Conservation (phyloP, 768 basidiomycete species). For the Kwoniella dendrophila region DNA sequence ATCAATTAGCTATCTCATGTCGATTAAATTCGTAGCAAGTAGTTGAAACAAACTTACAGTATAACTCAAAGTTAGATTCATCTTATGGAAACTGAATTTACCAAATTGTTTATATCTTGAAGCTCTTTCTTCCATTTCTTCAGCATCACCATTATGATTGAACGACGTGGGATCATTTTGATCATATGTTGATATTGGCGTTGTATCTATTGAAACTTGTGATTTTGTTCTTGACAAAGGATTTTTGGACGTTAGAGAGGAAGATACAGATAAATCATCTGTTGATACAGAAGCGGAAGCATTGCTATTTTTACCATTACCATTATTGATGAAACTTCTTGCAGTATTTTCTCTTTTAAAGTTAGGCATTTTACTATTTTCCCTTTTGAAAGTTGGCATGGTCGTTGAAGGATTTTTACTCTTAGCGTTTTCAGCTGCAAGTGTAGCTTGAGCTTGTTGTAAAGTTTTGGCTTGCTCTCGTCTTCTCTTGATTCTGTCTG, state of each 20-base stretch:
- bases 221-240: constrained; percentile 22
- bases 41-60: constrained; percentile 55
- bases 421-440: not conserved
- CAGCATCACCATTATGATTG: constrained; percentile 38
- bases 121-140: constrained; percentile 65
- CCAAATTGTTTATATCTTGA: constrained; percentile 77
- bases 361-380: too few species aligned
- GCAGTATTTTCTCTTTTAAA: too few species aligned
- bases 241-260: not conserved
- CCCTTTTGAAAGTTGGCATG: too few species aligned
- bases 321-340: not conserved
- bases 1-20: not conserved
- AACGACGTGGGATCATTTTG: not conserved
- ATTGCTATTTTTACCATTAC: not conserved
- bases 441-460: not conserved
- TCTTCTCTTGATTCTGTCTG: constrained; percentile 27
- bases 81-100: constrained; percentile 65
- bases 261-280: constrained; percentile 7
- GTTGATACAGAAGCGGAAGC: not conserved
- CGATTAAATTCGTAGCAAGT: not conserved
- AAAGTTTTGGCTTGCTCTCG: constrained; percentile 8
- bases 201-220: constrained; percentile 17
- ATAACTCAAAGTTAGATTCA: constrained; percentile 71
- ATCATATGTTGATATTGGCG: constrained; percentile 8
- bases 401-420: not conserved